phyloP scores from a whole-genome alignment of 768 basidiomycete genomes.

The Russula olivacea region DNA sequence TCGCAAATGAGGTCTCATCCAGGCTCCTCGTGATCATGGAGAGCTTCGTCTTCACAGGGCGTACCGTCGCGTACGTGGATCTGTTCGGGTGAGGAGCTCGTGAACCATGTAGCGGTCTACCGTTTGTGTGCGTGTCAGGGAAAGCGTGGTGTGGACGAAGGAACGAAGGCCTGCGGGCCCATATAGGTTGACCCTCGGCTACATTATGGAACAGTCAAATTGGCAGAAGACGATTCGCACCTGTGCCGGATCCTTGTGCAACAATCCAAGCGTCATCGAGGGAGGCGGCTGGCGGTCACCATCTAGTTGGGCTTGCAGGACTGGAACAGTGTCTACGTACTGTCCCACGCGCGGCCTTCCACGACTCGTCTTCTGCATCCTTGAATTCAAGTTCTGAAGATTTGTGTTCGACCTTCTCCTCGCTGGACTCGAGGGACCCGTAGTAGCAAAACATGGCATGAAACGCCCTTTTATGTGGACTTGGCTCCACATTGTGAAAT shows the following conservation, averaged over 20 bases:
- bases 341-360: conserved; percentile 21
- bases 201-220: no score
- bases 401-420: conserved; percentile 20
- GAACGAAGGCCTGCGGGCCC: conserved; percentile 73
- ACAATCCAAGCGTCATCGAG: conserved; percentile 22
- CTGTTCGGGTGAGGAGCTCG: conserved; percentile 60
- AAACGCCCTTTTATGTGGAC: no score
- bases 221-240: no score
- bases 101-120: conserved; percentile 67
- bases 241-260: conserved; percentile 2
- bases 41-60: conserved; percentile 43
- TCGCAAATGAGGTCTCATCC: conserved; percentile 55
- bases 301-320: conserved; percentile 20
- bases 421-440: conserved; percentile 29
- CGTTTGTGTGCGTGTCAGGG: conserved; percentile 57
- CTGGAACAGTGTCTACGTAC: conserved; percentile 25
- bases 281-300: conserved; percentile 2
- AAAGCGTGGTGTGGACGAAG: conserved; percentile 66
- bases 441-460: no score
- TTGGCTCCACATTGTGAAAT: no score
- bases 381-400: conserved; percentile 28
- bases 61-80: conserved; percentile 47
- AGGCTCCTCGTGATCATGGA: conserved; percentile 58
- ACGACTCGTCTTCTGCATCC: conserved; percentile 29
- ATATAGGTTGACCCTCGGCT: conserved; percentile 60